Conservation (phyloP, 179 eudicot species). For the Heliamphora pulchella region DNA sequence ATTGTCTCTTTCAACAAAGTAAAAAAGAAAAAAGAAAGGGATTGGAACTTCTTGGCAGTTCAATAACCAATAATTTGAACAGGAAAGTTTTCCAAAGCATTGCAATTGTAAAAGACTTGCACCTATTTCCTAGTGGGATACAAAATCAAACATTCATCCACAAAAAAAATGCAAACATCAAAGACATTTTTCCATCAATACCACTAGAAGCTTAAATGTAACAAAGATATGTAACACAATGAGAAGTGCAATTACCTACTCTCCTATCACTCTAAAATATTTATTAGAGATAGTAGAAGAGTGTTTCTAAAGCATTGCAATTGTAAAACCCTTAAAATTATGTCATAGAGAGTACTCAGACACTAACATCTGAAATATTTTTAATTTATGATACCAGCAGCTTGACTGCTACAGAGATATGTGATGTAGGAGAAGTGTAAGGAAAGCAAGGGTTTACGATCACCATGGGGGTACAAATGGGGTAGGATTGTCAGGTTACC, state of each 20-base stretch:
- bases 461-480: neutral
- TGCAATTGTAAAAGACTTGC: neutral
- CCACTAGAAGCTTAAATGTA: neutral
- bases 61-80: neutral
- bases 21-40: neutral
- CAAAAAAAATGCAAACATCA: neutral
- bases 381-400: neutral
- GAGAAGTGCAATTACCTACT: neutral
- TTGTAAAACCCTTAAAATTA: neutral
- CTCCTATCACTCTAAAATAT: slow-evolving; percentile 8
- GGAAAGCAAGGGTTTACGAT: neutral
- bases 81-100: neutral
- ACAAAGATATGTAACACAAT: neutral
- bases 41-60: slow-evolving; percentile 1
- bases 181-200: neutral
- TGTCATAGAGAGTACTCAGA: neutral
- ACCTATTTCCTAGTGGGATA: neutral
- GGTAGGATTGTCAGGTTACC: neutral
- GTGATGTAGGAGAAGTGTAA: neutral
- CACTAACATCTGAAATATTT: neutral
- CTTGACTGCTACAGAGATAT: neutral
- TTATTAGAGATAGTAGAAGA: neutral
- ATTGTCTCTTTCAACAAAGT: slow-evolving; percentile 11
- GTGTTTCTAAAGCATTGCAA: neutral
- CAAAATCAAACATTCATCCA: neutral